Evolutionary conservation across 2,329 filamentous ascomycete genomes (phyloP).

Genomic region (Sporothrix dimorphospora): DNA sequence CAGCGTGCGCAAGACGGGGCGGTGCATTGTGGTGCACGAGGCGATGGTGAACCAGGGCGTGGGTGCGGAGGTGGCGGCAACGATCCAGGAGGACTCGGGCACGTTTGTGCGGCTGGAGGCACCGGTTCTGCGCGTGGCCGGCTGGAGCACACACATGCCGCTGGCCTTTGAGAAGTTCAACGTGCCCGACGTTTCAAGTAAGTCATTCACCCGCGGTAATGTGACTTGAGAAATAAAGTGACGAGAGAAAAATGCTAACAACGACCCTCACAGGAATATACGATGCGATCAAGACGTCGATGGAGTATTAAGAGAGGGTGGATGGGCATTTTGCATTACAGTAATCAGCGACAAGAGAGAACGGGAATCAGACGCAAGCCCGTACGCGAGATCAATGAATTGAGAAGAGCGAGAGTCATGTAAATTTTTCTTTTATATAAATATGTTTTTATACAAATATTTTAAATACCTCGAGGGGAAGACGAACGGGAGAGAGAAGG

Average conservation of each 20-base stretch:
- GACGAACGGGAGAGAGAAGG: neutral
- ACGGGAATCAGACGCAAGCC: too few relatives aligned
- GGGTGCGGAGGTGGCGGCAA: slow-evolving; percentile 85
- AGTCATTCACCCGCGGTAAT: slow-evolving; percentile 47
- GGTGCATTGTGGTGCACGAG: slow-evolving; percentile 88
- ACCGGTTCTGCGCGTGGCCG: slow-evolving; percentile 80
- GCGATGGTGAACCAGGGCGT: slow-evolving; percentile 89
- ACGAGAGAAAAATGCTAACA: neutral
- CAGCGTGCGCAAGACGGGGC: slow-evolving; percentile 84
- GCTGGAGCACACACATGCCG: slow-evolving; percentile 86
- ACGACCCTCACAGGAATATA: slow-evolving; percentile 61
- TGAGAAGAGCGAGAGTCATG: neutral
- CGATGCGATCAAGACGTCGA: slow-evolving; percentile 65
- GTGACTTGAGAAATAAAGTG: neutral
- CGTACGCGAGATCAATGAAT: neutral
- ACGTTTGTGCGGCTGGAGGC: slow-evolving; percentile 85
- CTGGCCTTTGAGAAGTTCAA: slow-evolving; percentile 79
- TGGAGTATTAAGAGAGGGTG: slow-evolving; percentile 61
- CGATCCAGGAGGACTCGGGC: slow-evolving; percentile 74
- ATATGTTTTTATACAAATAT: neutral
- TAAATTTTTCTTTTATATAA: too few relatives aligned
- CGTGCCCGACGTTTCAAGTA: slow-evolving; percentile 83
- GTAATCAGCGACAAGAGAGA: neutral
- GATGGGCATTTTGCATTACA: neutral
- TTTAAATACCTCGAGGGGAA: neutral